phyloP scores from a whole-genome alignment of 495 filamentous ascomycete species.

The Glarea lozoyensis region DNA sequence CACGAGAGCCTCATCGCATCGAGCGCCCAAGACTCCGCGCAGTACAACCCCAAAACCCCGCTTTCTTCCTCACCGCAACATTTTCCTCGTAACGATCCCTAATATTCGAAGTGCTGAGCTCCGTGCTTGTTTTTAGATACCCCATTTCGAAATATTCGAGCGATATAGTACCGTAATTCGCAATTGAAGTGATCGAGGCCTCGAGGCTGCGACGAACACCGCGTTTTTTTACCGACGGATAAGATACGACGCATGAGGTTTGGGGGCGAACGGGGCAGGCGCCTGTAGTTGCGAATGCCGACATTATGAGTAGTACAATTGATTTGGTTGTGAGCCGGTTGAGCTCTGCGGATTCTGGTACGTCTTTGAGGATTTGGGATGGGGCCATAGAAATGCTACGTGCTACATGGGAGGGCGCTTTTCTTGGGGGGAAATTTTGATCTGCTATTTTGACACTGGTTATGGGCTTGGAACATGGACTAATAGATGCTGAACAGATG shows the following conservation, averaged over 20 bases:
- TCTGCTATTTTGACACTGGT: too few relatives aligned
- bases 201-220: background rate
- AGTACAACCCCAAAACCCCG: background rate
- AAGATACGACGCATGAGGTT: slow-evolving; percentile 16
- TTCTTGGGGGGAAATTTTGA: too few relatives aligned
- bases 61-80: background rate
- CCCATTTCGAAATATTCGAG: too few relatives aligned
- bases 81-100: background rate
- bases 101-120: background rate
- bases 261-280: slow-evolving; percentile 12
- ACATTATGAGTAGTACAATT: slow-evolving; percentile 43
- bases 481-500: slow-evolving; percentile 57
- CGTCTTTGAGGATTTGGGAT: too few relatives aligned
- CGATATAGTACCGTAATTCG: background rate
- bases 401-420: too few relatives aligned
- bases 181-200: background rate
- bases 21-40: background rate
- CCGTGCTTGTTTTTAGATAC: background rate
- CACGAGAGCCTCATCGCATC: background rate
- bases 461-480: too few relatives aligned
- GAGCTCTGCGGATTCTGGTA: slow-evolving; percentile 43
- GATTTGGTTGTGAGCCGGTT: slow-evolving; percentile 45
- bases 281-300: slow-evolving; percentile 21
- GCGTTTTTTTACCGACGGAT: background rate
- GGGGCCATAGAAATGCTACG: too few relatives aligned